These are phyloP conservation scores for Setaria italica DNA, from an alignment of 202 grass and related monocot species.

Conservation along the genomic window DNA sequence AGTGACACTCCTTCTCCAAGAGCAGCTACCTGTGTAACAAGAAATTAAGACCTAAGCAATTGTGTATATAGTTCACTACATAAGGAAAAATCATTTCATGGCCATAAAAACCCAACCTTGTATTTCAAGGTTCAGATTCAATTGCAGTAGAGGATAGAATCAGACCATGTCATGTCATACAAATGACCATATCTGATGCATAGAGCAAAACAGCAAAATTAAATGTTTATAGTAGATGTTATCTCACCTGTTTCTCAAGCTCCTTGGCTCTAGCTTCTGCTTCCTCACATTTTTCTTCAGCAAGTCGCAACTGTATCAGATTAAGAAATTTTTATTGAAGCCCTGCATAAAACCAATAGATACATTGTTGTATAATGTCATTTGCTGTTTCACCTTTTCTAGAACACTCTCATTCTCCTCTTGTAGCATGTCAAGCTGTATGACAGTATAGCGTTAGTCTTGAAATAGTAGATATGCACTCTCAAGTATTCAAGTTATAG, in stretches of 20 bases:
- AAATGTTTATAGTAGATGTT: conserved; percentile 23
- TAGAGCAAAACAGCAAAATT: neutral
- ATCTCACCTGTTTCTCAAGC: conserved; percentile 95
- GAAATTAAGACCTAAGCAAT: conserved; percentile 39
- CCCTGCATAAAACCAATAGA: conserved; percentile 22
- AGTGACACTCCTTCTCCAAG: conserved; percentile 97
- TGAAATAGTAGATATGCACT: conserved; percentile 43
- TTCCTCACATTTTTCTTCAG: conserved; percentile 93
- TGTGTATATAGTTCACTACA: conserved; percentile 9
- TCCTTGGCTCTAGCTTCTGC: conserved; percentile 93
- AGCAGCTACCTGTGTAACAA: conserved; percentile 85
- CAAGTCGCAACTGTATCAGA: conserved; percentile 79
- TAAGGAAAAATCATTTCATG: conserved; percentile 1
- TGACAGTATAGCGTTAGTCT: conserved; percentile 49
- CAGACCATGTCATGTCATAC: neutral
- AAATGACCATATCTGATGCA: no score
- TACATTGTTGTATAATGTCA: conserved; percentile 11
- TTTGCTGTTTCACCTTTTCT: conserved; percentile 71
- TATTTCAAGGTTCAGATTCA: conserved; percentile 22
- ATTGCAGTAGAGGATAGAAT: conserved; percentile 19
- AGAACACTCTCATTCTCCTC: conserved; percentile 95
- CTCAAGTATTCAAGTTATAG: conserved; percentile 33
- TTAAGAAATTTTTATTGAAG: conserved; percentile 40
- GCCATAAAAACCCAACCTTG: neutral
- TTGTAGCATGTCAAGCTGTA: conserved; percentile 99